These are phyloP conservation scores for Leptodontidium sp. DNA, from an alignment of 2,329 filamentous ascomycete genomes.

Conservation along the genomic window DNA sequence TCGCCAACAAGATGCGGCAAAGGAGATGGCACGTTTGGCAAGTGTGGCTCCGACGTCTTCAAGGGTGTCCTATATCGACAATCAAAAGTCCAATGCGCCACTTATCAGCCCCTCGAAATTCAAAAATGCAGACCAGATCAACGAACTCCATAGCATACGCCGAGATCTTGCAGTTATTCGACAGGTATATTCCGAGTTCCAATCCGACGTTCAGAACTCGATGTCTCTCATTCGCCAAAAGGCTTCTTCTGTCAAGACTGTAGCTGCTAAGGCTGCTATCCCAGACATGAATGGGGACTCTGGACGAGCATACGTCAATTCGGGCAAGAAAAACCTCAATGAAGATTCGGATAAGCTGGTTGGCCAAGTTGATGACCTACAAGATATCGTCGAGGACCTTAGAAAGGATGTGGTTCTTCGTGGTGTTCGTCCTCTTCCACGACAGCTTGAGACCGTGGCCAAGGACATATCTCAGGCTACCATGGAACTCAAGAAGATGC, in stretches of 20 bases:
- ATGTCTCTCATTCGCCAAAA: conserved; percentile 87
- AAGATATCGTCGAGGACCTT: conserved; percentile 94
- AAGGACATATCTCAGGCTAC: conserved; percentile 86
- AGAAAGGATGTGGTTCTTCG: conserved; percentile 96
- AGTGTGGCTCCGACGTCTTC: conserved; percentile 38
- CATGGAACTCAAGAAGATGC: conserved; percentile 91
- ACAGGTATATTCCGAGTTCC: conserved; percentile 92
- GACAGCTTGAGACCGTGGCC: conserved; percentile 87
- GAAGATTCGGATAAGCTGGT: conserved; percentile 91
- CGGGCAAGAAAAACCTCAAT: conserved; percentile 85
- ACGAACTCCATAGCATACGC: conserved; percentile 82
- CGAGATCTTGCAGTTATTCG: conserved; percentile 90
- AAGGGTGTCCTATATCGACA: conserved; percentile 43
- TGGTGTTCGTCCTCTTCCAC: conserved; percentile 87
- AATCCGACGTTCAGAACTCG: conserved; percentile 85
- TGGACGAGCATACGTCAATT: conserved; percentile 86
- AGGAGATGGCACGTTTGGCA: conserved; percentile 73
- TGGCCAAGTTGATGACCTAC: conserved; percentile 92
- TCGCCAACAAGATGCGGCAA: conserved; percentile 86
- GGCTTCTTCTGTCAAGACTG: conserved; percentile 80
- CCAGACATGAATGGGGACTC: conserved; percentile 77
- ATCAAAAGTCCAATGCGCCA: conserved; percentile 36
- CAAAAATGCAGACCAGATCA: conserved; percentile 65
- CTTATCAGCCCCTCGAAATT: conserved; percentile 44
- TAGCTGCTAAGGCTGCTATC: conserved; percentile 74